Conservation (phyloP, 208 protist species). For the Crithidia sp. region DNA sequence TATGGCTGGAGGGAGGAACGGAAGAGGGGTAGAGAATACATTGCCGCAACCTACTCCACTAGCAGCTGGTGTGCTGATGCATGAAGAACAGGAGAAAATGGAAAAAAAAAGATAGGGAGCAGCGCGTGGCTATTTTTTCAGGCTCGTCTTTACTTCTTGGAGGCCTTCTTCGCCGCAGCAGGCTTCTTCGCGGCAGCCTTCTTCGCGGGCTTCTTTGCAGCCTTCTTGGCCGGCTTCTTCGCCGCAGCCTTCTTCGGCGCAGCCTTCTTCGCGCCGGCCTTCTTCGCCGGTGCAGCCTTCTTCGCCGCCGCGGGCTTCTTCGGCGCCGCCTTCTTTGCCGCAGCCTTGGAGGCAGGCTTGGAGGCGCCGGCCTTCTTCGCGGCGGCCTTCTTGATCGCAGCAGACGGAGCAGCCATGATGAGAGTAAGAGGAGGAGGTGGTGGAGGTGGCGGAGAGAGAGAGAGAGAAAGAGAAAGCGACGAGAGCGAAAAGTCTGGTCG, state of each 20-base stretch:
- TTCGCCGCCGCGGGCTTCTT: conserved; percentile 19
- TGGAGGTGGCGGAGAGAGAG: background rate
- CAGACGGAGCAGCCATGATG: conserved; percentile 25
- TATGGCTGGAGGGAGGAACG: background rate
- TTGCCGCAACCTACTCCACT: background rate
- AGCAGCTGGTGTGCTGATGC: too few relatives aligned
- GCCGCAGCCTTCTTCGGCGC: background rate
- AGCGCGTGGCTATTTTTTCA: background rate
- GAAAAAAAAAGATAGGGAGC: background rate
- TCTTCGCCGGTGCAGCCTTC: conserved; percentile 33
- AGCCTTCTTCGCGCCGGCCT: conserved; percentile 27
- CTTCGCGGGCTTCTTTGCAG: conserved; percentile 14
- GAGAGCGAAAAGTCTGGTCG: background rate
- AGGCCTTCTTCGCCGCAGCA: conserved; percentile 26
- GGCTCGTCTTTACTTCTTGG: conserved; percentile 19
- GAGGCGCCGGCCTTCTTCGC: conserved; percentile 30
- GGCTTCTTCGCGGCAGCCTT: conserved; percentile 26
- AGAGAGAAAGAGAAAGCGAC: background rate
- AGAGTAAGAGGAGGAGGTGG: background rate
- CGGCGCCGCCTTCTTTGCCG: conserved; percentile 22
- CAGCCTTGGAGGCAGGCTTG: conserved; percentile 30
- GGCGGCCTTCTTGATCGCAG: conserved; percentile 28
- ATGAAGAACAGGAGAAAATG: background rate
- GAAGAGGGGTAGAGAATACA: background rate
- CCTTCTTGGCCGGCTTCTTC: conserved; percentile 11